Conservation (phyloP, 768 basidiomycete species). For the Collybiopsis luxurians region DNA sequence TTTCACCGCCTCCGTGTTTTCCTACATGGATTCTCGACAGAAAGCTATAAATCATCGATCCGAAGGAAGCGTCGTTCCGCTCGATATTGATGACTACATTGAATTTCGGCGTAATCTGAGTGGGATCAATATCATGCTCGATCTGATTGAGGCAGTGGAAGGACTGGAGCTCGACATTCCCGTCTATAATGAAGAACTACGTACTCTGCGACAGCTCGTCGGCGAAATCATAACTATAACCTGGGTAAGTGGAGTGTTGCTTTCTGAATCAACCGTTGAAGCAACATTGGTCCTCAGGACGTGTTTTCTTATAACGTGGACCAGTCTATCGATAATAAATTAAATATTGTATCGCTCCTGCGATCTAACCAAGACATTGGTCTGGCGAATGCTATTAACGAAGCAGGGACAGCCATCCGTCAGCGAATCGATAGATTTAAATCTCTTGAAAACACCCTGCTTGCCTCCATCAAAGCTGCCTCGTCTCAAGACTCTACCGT, state of each 20-base stretch:
- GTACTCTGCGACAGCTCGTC: conserved; percentile 35
- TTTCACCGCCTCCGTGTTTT: conserved; percentile 21
- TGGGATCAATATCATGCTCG: conserved; percentile 48
- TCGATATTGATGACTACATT: conserved; percentile 51
- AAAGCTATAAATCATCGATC: conserved; percentile 23
- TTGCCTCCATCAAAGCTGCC: background rate
- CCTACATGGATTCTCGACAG: conserved; percentile 32
- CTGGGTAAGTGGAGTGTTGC: conserved; percentile 34
- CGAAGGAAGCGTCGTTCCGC: conserved; percentile 29
- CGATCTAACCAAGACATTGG: conserved; percentile 41
- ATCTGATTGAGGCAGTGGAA: conserved; percentile 50
- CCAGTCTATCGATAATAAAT: conserved; percentile 29
- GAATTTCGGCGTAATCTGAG: conserved; percentile 43
- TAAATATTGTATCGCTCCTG: conserved; percentile 51
- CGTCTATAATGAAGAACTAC: conserved; percentile 22
- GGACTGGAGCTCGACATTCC: conserved; percentile 37
- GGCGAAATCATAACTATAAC: conserved; percentile 52
- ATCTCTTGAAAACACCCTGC: background rate
- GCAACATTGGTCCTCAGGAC: conserved; percentile 41
- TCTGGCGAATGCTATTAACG: conserved; percentile 41
- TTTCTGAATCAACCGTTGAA: conserved; percentile 6
- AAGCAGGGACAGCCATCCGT: background rate
- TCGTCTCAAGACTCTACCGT: background rate
- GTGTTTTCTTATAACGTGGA: conserved; percentile 52
- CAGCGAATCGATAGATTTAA: background rate